Evolutionary conservation across 768 basidiomycete genomes (phyloP).

Genomic region (Panellus pusillus): DNA sequence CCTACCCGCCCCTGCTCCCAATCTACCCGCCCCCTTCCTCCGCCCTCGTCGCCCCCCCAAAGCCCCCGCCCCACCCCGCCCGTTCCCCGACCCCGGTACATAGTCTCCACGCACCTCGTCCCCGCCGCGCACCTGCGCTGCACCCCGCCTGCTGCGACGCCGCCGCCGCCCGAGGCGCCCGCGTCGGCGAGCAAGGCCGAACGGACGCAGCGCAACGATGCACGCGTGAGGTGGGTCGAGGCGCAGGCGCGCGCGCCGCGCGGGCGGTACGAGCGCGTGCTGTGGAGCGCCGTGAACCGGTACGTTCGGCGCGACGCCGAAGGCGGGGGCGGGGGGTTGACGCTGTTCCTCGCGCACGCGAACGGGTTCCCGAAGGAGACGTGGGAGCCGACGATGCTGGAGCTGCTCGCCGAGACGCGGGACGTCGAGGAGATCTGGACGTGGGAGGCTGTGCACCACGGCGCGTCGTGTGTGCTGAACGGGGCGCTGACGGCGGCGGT

Average conservation of each 20-base stretch:
- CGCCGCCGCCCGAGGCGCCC: conserved; percentile 5
- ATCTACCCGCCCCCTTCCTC: conserved; percentile 15
- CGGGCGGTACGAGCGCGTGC: conserved; percentile 39
- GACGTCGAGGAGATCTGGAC: conserved; percentile 71
- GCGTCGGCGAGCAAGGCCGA: conserved; percentile 5
- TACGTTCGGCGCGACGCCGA: conserved; percentile 47
- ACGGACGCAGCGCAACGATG: not conserved
- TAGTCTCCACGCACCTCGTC: conserved; percentile 16
- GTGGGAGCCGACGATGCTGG: conserved; percentile 70
- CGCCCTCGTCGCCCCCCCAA: not conserved
- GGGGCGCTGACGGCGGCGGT: conserved; percentile 56
- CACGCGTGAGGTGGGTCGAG: conserved; percentile 10
- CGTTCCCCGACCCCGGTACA: conserved; percentile 14
- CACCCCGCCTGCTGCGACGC: conserved; percentile 2
- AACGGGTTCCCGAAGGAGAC: conserved; percentile 92
- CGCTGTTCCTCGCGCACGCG: conserved; percentile 77
- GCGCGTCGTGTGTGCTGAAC: conserved; percentile 81
- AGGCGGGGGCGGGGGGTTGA: conserved; percentile 44
- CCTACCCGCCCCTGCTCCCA: conserved; percentile 11
- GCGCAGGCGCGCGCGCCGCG: conserved; percentile 28
- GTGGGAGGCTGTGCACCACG: conserved; percentile 84
- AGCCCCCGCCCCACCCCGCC: not conserved
- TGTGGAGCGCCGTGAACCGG: conserved; percentile 77
- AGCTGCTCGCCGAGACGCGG: conserved; percentile 44
- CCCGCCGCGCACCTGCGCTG: conserved; percentile 12